A percentile compares a stretch with the other conserved stretches of the same genome.
These are phyloP conservation scores for Dimargaris xerosporica DNA, from an alignment of 192 early-diverging fungal genomes.

Conservation along the genomic window DNA sequence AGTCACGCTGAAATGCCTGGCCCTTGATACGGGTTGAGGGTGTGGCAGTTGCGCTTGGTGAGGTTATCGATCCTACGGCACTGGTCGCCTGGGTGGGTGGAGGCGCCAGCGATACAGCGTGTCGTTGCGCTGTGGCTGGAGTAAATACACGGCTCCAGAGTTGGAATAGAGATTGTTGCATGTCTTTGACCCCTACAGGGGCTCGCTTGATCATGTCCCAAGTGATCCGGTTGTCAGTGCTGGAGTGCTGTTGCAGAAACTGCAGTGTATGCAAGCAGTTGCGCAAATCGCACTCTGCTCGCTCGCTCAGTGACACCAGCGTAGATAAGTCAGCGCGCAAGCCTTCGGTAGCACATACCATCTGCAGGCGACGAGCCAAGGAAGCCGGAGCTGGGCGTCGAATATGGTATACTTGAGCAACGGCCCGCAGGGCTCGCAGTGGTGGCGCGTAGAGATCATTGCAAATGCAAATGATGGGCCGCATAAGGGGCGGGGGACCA, in stretches of 20 bases:
- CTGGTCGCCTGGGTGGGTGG: conserved; percentile 12
- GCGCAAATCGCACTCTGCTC: conserved; percentile 75
- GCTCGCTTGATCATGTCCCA: conserved; percentile 29
- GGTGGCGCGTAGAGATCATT: conserved; percentile 88
- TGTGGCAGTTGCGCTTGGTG: conserved; percentile 16
- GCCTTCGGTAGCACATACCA: conserved; percentile 65
- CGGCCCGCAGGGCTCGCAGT: conserved; percentile 64
- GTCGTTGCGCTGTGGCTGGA: conserved; percentile 15
- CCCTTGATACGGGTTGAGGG: not conserved
- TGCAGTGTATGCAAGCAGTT: conserved; percentile 82
- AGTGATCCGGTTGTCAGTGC: conserved; percentile 15
- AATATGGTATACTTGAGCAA: conserved; percentile 60
- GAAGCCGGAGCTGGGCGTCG: conserved; percentile 39
- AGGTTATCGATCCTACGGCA: conserved; percentile 15
- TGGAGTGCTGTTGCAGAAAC: conserved; percentile 14
- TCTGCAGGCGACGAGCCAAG: conserved; percentile 58
- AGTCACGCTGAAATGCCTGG: conserved; percentile 17
- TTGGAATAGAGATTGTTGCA: conserved; percentile 55
- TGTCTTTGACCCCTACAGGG: conserved; percentile 64
- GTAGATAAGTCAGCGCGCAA: conserved; percentile 57
- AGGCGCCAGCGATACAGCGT: conserved; percentile 9
- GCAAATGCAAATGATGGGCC: conserved; percentile 98
- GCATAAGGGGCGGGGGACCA: conserved; percentile 35
- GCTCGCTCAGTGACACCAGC: conserved; percentile 55
- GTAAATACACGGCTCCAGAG: conserved; percentile 76